phyloP scores from a whole-genome alignment of 148 eudicot genomes.

The Euryodendron excelsum region DNA sequence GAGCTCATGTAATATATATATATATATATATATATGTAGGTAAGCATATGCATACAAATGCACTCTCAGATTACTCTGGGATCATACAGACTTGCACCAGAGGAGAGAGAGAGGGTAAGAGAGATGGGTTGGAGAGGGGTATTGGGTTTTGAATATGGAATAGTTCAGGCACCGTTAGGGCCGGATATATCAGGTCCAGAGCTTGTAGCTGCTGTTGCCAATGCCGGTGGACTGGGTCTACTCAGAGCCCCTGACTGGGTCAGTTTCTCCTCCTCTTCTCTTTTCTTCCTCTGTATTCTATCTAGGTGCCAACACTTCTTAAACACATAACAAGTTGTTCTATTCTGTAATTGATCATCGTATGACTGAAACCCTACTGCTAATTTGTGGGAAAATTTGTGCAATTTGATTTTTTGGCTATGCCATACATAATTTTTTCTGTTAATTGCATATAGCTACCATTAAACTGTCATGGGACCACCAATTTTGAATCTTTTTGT shows the following conservation, averaged over 20 bases:
- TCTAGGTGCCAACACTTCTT: neutral
- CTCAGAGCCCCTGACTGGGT: conserved; percentile 97
- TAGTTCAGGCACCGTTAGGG: conserved; percentile 84
- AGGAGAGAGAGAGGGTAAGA: too few relatives aligned
- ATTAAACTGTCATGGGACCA: neutral
- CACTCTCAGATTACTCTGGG: neutral
- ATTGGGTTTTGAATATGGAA: conserved; percentile 85
- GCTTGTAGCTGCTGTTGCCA: conserved; percentile 89
- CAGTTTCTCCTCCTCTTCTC: neutral
- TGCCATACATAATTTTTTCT: neutral
- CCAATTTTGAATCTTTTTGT: neutral
- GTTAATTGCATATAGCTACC: neutral
- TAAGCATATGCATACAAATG: neutral
- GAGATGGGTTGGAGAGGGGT: conserved; percentile 71
- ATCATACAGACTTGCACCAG: neutral
- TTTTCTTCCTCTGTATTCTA: neutral
- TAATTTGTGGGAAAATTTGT: neutral
- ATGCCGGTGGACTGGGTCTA: conserved; percentile 77
- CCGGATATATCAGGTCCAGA: conserved; percentile 94
- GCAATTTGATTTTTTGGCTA: neutral
- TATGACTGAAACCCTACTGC: neutral
- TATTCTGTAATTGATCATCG: neutral
- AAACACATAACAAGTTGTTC: neutral
- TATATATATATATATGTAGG: too few relatives aligned
- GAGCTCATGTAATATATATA: too few relatives aligned